A percentile compares a stretch with the other conserved stretches of the same genome.
These are phyloP conservation scores for Macrotyloma uniflorum DNA, from an alignment of 306 rosid genomes.

Conservation along the genomic window DNA sequence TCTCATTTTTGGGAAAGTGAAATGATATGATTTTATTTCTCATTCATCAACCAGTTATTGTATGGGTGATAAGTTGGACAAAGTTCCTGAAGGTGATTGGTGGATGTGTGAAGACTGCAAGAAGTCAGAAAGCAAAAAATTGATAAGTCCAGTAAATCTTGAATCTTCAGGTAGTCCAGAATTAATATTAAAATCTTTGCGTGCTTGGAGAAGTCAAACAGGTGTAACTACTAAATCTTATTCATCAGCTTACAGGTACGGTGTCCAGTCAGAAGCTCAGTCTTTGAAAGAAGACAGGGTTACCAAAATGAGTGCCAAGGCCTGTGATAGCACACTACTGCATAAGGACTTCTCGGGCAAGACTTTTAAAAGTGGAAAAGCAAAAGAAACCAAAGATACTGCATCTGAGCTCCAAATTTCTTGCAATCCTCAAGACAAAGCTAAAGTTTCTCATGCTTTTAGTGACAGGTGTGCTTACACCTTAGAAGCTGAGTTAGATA, in stretches of 20 bases:
- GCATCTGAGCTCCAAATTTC: not conserved
- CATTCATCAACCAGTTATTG: conserved; percentile 42
- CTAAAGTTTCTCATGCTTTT: not conserved
- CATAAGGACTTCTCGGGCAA: not conserved
- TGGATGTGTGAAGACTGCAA: conserved; percentile 48
- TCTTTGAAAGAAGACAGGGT: not conserved
- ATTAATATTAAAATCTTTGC: not conserved
- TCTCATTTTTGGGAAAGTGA: conserved; percentile 7
- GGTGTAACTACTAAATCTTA: conserved; percentile 13
- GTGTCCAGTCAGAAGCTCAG: not conserved
- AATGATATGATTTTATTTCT: conserved; percentile 15
- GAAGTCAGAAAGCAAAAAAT: conserved; percentile 3
- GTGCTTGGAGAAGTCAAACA: not conserved
- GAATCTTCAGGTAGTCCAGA: not conserved
- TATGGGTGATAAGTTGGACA: conserved; percentile 22
- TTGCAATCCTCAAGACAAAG: not conserved
- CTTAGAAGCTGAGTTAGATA: not conserved
- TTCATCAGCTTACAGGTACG: not conserved
- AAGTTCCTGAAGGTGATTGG: conserved; percentile 35
- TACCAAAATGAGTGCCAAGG: not conserved
- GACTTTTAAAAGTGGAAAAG: not conserved
- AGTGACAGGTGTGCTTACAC: not conserved
- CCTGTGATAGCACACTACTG: not conserved
- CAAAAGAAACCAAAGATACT: not conserved
- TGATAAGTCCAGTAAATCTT: not conserved